phyloP scores from a whole-genome alignment of 2,329 filamentous ascomycete species.

The Neonectria coccinea region DNA sequence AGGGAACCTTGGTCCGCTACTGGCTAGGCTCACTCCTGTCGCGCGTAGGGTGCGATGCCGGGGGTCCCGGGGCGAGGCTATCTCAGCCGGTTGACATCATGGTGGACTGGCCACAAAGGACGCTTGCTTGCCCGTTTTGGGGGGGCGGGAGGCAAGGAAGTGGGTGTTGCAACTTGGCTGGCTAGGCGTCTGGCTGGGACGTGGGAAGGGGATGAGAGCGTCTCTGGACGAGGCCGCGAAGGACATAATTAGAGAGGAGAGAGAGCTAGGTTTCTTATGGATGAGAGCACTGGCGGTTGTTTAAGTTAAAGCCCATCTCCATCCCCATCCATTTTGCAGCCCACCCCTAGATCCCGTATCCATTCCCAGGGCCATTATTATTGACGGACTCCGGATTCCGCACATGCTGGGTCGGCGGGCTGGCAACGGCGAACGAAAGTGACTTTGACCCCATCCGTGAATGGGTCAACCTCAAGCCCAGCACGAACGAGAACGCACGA shows the following conservation, averaged over 20 bases:
- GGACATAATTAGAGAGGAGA: not conserved
- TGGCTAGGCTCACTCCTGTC: not conserved
- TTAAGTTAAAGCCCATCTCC: constrained; percentile 19
- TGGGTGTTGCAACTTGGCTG: constrained; percentile 5
- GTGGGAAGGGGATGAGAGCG: constrained; percentile 23
- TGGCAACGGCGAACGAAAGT: not conserved
- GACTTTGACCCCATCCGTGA: not conserved
- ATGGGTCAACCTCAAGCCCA: not conserved
- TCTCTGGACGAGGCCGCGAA: constrained; percentile 16
- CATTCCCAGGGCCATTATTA: not conserved
- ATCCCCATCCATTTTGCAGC: constrained; percentile 12
- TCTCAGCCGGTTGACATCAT: constrained; percentile 34
- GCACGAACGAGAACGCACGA: not conserved
- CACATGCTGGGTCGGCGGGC: constrained; percentile 5
- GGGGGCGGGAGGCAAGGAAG: constrained; percentile 2
- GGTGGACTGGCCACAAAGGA: constrained; percentile 11
- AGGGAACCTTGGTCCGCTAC: constrained; percentile 11
- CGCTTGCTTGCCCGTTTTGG: not conserved
- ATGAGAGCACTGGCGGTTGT: not conserved
- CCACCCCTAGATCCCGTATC: constrained; percentile 10
- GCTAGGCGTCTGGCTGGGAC: not conserved
- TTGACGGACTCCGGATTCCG: constrained; percentile 10
- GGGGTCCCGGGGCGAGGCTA: constrained; percentile 30
- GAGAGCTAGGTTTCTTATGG: constrained; percentile 9
- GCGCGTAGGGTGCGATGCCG: constrained; percentile 37